Base-by-base conservation (phyloP, 129 eudicot genomes). In the Centella asiatica region DNA sequence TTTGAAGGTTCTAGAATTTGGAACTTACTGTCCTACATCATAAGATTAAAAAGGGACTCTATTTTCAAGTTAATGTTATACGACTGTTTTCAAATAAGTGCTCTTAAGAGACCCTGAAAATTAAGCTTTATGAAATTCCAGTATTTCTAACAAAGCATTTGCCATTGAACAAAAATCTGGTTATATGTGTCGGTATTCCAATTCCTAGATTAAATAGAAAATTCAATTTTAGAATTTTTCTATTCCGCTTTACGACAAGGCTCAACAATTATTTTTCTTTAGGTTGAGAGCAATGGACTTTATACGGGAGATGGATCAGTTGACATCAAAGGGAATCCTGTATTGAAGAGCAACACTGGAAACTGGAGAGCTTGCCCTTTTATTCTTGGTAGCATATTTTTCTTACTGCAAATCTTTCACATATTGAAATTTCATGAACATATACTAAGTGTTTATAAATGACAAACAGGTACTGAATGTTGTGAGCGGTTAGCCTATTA, bases 301-400 rank as follows among this genome's bases (percentile, higher is more conserved):
- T 83, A 85, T 66, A 89, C 97, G 4, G 88, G 95, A 69, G 97
- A 89, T 62, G 95, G 95, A 60, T 81, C 95, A 23, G 86, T 78
- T 3, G 95, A 85, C 62, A 44, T 82, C 40, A 83, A 83, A 68
- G 95, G 95, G 45, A 78, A 77, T 31, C 90, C 80, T 25, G 88
- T 85, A 44, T 47, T 83, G 58, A 89, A 78, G 72, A 85, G 77
- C 63, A 80, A 85, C 45, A 89, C 97, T 4, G 97, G 97, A 64
- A 89, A 76, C 67, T 85, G 97, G 97, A 85, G 82, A 78, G 97
- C 97, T 22, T 89, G 97, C 74, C 90, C 95, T 28, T 89, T 80
- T 68, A 89, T 89, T 74, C 85, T 89, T 39, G 95, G 97, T 89
- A 65, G 10, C 28, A 39, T 19, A 34, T 33, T 13, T 13, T 7